Conservation (phyloP, 441 rosid species). For the Adansonia rubrostipa region DNA sequence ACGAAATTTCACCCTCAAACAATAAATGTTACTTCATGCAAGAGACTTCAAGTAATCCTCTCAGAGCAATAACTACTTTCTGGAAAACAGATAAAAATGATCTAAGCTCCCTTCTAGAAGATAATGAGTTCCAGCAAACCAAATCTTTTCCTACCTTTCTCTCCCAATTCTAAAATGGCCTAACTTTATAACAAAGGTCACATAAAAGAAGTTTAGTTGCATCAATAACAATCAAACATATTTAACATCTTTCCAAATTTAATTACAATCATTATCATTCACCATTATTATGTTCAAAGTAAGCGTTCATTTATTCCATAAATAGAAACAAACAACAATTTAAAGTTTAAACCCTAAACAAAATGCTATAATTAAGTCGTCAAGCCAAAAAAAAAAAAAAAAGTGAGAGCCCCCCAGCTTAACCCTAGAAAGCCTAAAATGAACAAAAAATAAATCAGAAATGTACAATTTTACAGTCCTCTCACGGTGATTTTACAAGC, state of each 20-base stretch:
- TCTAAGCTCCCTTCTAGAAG: neutral
- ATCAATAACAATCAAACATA: neutral
- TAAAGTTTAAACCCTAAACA: neutral
- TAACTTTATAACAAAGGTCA: neutral
- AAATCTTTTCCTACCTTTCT: neutral
- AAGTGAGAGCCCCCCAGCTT: neutral
- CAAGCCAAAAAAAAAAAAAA: neutral
- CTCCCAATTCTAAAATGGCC: constrained; percentile 5
- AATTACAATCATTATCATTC: neutral
- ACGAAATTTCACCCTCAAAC: neutral
- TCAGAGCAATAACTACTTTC: neutral
- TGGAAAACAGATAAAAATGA: neutral
- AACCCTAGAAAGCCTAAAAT: constrained; percentile 11
- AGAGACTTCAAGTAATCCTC: neutral
- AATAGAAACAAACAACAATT: neutral
- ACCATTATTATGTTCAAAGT: neutral
- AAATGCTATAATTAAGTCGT: neutral
- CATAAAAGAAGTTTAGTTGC: neutral
- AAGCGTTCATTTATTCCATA: neutral
- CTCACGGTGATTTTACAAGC: constrained; percentile 34
- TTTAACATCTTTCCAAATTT: neutral
- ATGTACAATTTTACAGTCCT: constrained; percentile 1
- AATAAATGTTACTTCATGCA: neutral
- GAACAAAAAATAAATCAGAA: neutral
- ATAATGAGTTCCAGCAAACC: neutral